Evolutionary conservation across 129 eudicot species (phyloP), one percentile per base, ranked within the genome.

Genomic region (Pulicaria dysenterica): DNA sequence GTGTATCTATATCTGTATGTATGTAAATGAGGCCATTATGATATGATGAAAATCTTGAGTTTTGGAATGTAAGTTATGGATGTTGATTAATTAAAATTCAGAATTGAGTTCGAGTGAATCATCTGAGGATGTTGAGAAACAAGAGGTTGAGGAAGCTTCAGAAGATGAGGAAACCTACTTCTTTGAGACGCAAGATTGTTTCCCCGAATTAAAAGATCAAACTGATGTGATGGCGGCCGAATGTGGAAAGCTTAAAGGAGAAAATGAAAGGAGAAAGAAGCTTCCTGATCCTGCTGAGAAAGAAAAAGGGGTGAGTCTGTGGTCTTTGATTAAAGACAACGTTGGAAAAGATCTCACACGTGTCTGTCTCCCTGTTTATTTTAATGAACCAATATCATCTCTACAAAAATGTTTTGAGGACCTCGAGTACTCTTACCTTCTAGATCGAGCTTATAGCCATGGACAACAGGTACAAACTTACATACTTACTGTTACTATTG

Each of bases 331-430:
- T 67, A 92, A 92, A 70, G 98, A 87, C 75, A 89, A 87, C 62
- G 87, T 89, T 0, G 98, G 98, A 36, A 92, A 92, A 54, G 98
- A 92, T 76, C 85, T 92, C 38, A 87, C 91, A 16, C 81, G 91
- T 37, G 96, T 92, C 69, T 92, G 98, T 78, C 91, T 92, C 12
- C 98, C 98, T 40, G 98, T 92, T 45, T 92, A 89, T 76, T 92
- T 92, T 41, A 92, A 92, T 60, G 98, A 92, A 66, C 98, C 98
- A 38, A 85, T 89, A 39, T 92, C 98, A 15, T 89, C 98, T 56
- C 82, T 92, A 17, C 98, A 92, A 72, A 92, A 89, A 61, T 92
- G 96, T 19, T 92, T 87, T 34, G 98, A 92, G 71, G 98, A 92
- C 60, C 67, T 92, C 43, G 98, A 93, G 83, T 93, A 93, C 72